Base-by-base conservation (phyloP, 2,329 filamentous ascomycete species). In the Alternaria longipes region DNA sequence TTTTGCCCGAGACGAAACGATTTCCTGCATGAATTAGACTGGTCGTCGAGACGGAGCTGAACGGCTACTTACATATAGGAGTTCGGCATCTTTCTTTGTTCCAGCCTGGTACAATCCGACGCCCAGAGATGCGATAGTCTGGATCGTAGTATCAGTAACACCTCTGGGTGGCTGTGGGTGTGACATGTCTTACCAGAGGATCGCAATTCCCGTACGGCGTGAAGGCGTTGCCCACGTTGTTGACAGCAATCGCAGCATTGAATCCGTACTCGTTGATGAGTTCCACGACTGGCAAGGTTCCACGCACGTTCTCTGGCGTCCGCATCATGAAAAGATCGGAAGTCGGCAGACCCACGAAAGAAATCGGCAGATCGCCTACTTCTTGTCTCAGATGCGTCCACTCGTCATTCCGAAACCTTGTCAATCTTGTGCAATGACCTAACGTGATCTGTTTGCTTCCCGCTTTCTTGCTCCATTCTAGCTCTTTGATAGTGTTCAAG, bases 211-310 rank as follows among this genome's bases (percentile, higher is more conserved):
- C 90, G 70, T 89, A 86, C 0, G 90, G 90, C 7, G 90, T 92
- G 68, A 92, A 92, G 0, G 90, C 89, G 71, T 92, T 92, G 18
- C 90, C 90, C 14, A 92, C 86, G 69, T 92, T 92, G 70, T 92
- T 92, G 38, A 91, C 83, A 2, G 87, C 85, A 5, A 92, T 83
- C 14, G 87, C 87, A 20, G 84, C 87, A 60, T 87, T 83, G 4
- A 92, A 73, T 0, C 81, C 82, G 61, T 87, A 83, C 22, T 85
- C 79, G 40, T 83, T 81, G 61, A 91, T 89, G 78, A 92, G 81
- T 4, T 85, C 79, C 0, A 85, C 83, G 1, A 91, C 79, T 44
- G 87, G 84, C 16, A 92, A 78, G 0, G 90, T 92, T 1, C 88
- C 89, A 60, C 89, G 82, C 1, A 82, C 32, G 30, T 67, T 58